Conservation (phyloP, 768 basidiomycete genomes). For the Lyophyllum shimeji region DNA sequence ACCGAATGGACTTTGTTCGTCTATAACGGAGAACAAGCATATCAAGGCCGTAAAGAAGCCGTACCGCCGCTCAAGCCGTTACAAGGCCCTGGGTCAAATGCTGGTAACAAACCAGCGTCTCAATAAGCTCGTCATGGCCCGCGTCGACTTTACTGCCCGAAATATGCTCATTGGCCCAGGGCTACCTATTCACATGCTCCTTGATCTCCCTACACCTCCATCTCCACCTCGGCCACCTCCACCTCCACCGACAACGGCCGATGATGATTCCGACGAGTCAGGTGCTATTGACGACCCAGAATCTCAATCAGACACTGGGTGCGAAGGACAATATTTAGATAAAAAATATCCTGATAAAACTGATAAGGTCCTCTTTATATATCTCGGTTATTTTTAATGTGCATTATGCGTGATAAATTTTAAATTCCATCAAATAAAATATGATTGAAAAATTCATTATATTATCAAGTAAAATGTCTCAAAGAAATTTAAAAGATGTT, state of each 20-base stretch:
- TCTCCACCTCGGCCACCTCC: background rate
- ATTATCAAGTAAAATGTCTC: no score
- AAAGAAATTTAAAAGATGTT: no score
- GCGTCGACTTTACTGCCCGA: slow-evolving; percentile 14
- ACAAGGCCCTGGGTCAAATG: slow-evolving; percentile 30
- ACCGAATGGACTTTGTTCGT: slow-evolving; percentile 35
- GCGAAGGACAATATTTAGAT: no score
- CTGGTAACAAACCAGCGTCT: slow-evolving; percentile 27
- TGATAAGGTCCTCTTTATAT: no score
- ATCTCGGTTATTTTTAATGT: no score
- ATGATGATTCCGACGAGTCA: slow-evolving; percentile 1
- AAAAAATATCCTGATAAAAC: no score
- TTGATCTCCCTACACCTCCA: background rate
- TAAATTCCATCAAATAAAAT: no score
- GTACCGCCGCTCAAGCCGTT: slow-evolving; percentile 25
- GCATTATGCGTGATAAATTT: no score
- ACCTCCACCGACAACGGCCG: background rate
- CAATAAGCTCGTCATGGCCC: slow-evolving; percentile 25
- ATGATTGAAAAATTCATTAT: no score
- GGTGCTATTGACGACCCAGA: slow-evolving; percentile 6
- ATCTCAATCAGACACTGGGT: slow-evolving; percentile 1
- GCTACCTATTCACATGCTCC: background rate
- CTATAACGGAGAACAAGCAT: slow-evolving; percentile 34
- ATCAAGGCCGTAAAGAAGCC: slow-evolving; percentile 36
- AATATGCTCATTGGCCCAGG: slow-evolving; percentile 21